Evolutionary conservation across 257 asterid species (phyloP), one percentile per base, ranked within the genome.

Genomic region (Primulina tabacum): DNA sequence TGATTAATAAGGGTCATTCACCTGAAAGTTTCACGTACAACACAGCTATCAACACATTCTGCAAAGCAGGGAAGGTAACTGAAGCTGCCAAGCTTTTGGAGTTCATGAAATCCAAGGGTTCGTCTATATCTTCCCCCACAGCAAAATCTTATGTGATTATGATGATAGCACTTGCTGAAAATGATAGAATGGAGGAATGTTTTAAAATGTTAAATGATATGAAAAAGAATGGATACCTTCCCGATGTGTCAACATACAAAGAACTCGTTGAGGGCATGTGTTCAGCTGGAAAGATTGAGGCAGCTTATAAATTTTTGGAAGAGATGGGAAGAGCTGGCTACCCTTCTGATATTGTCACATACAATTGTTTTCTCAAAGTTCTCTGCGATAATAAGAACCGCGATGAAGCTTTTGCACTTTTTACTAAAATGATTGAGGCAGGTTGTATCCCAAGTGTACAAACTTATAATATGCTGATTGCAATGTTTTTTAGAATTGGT

Each of bases 271-370:
- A 93, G 74, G 97, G 92, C 50, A 82, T 93, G 91, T 85, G 84
- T 64, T 77, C 72, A 24, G 78, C 80, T 53, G 96, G 97, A 43
- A 89, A 93, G 76, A 74, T 80, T 2, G 95, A 87, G 60, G 90
- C 88, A 5, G 94, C 99, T 72, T 90, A 90, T 69, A 86, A 72
- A 43, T 79, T 90, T 67, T 73, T 93, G 81, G 94, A 93, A 62
- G 96, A 87, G 79, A 93, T 93, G 97, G 90, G 91, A 21, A 68
- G 65, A 47, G 81, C 79, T 14, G 97, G 97, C 32, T 93, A 89
- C 77, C 99, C 99, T 69, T 95, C 97, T 0, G 97, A 93, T 79
- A 87, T 93, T 26, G 96, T 93, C 56, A 89, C 96, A 4, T 89
- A 82, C 86, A 93, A 93, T 76, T 93, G 96, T 69, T 89, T 90